Percentiles rank a stretch among this genome's conserved stretches.
Evolutionary conservation across 257 asterid species (phyloP).

Genomic region (Lithospermum erythrorhizon): DNA sequence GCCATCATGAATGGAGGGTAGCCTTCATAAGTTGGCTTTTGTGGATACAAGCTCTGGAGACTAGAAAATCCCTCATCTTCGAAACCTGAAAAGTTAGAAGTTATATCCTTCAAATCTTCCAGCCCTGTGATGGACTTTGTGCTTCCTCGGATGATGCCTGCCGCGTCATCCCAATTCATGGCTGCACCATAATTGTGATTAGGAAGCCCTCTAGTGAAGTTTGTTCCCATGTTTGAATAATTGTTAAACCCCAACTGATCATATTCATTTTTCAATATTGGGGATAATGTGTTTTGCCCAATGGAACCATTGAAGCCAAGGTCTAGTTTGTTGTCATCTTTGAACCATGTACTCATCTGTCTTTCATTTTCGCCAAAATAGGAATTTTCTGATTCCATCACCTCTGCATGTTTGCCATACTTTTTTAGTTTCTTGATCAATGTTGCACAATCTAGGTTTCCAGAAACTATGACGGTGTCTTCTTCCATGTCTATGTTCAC

Average conservation of each 20-base stretch:
- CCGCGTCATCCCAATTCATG: conserved; percentile 17
- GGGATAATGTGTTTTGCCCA: conserved; percentile 10
- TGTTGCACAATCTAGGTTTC: conserved; percentile 28
- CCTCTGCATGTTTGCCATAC: conserved; percentile 56
- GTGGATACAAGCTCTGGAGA: conserved; percentile 10
- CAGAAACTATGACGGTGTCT: conserved; percentile 20
- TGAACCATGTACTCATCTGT: conserved; percentile 11
- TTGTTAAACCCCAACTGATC: conserved; percentile 14
- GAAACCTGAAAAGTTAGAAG: conserved; percentile 6
- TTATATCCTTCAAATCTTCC: conserved; percentile 4
- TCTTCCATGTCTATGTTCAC: conserved; percentile 39
- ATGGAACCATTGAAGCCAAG: conserved; percentile 12
- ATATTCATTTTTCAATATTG: conserved; percentile 7
- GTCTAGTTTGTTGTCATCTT: conserved; percentile 12
- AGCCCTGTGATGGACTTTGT: conserved; percentile 9
- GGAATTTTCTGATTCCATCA: conserved; percentile 25
- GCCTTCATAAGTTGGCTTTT: conserved; percentile 14
- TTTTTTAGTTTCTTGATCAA: conserved; percentile 20
- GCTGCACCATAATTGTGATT: conserved; percentile 9
- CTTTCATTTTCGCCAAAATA: conserved; percentile 6
- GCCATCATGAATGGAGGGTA: conserved; percentile 14
- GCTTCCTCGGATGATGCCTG: conserved; percentile 8
- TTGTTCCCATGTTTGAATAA: conserved; percentile 11
- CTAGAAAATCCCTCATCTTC: conserved; percentile 16
- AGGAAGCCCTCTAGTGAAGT: conserved; percentile 6